Base-by-base conservation (phyloP, 139 green algal species). In the Chlorella sorokiniana region DNA sequence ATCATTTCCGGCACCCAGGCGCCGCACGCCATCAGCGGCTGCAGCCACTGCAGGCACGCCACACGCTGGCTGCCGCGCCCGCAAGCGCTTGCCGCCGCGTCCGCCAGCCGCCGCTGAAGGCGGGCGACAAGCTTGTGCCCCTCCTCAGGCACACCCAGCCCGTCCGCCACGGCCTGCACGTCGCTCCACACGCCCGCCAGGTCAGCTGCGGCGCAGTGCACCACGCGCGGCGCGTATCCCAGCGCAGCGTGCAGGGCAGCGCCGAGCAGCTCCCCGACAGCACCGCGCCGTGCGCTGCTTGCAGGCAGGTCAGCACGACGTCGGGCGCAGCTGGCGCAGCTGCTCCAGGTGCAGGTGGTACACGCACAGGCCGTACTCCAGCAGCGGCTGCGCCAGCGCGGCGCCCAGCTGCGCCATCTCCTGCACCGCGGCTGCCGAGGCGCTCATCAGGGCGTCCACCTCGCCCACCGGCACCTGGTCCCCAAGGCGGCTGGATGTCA, bases 1-100 rank as follows among this genome's bases (percentile, higher is more conserved):
- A 94, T 83, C 59, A 94, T 56, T 40, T 94, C 63, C 8, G 90
- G 89, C 59, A 92, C 90, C 90, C 90, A 94, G 29, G 86, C 82
- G 1, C 90, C 88, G 6, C 83, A 83, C 4, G 88, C 79, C 74
- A 91, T 92, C 22, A 88, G 41, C 31, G 90, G 90, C 37, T 90
- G 79, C 22, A 83, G 64, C 90, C 90, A 94, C 74, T 94, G 90
- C 4, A 94, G 38, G 64, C 87, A 90, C 18, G 78, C 73, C 41
- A 94, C 90, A 1, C 79, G 82, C 31, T 44, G 80, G 1, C 48
- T 56, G 4, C 37, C 69, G 37, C 90, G 78, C 18, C 90, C 90
- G 29, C 62, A 63, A 4, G 59, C 76, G 23, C 67, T 40, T 2
- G 59, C 76, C 1, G 69, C 56, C 2, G 89, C 90, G 7, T 64